Evolutionary conservation across 306 rosid species (phyloP).

Genomic region (Medicago arabica): DNA sequence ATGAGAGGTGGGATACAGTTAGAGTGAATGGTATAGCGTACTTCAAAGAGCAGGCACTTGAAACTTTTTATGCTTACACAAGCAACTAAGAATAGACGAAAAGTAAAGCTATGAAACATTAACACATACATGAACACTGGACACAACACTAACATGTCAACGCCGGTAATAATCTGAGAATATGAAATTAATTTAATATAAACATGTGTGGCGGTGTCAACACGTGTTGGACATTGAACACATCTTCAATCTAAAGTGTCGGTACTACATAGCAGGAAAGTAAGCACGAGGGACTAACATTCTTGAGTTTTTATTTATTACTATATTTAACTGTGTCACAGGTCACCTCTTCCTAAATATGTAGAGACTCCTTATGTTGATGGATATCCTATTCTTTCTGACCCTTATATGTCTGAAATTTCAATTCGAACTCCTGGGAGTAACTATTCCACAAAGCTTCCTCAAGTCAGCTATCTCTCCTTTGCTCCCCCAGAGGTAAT

Average conservation of each 20-base stretch:
- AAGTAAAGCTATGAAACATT: too few relatives aligned
- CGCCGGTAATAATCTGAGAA: neutral
- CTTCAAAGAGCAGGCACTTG: slow-evolving; percentile 16
- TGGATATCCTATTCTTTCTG: slow-evolving; percentile 74
- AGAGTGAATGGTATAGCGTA: slow-evolving; percentile 3
- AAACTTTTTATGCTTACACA: neutral
- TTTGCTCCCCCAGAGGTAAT: slow-evolving; percentile 97
- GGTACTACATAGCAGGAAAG: neutral
- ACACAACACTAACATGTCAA: neutral
- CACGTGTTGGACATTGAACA: neutral
- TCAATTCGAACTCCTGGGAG: slow-evolving; percentile 70
- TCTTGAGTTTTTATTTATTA: slow-evolving; percentile 31
- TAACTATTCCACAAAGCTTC: slow-evolving; percentile 55
- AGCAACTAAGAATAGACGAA: too few relatives aligned
- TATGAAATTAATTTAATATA: neutral
- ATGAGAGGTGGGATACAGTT: too few relatives aligned
- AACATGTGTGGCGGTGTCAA: neutral
- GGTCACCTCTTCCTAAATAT: slow-evolving; percentile 77
- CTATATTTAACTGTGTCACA: slow-evolving; percentile 41
- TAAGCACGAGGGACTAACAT: neutral
- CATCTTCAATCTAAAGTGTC: neutral
- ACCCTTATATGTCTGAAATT: slow-evolving; percentile 60
- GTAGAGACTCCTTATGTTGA: slow-evolving; percentile 61
- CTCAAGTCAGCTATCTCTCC: slow-evolving; percentile 75
- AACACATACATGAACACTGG: too few relatives aligned